phyloP scores from a whole-genome alignment of 208 protist species.

The Leishmania gerbilli region DNA sequence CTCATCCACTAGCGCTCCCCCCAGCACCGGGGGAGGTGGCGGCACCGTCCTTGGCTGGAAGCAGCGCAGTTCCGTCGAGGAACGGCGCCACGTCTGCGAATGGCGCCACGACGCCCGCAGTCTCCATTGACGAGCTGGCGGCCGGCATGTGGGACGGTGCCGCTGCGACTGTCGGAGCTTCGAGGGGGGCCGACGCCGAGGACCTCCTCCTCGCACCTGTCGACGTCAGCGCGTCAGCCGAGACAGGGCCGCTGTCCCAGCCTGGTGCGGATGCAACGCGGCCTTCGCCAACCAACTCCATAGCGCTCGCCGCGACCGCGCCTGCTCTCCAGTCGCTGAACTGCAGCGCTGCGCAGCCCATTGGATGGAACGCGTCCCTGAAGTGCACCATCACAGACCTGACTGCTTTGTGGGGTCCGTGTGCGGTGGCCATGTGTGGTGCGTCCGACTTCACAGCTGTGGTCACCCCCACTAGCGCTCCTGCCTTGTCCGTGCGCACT shows the following conservation, averaged over 20 bases:
- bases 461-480: not conserved
- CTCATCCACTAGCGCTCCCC: not conserved
- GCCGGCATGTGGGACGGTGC: not conserved
- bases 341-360: not conserved
- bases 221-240: not conserved
- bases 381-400: conserved; percentile 1
- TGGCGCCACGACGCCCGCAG: not conserved
- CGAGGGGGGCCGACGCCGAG: not conserved
- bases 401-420: not conserved
- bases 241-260: not conserved
- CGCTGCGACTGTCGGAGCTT: not conserved
- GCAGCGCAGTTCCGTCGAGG: not conserved
- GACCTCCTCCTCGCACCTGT: not conserved
- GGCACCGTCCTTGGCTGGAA: not conserved
- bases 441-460: not conserved
- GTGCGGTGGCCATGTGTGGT: not conserved
- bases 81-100: not conserved
- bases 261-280: not conserved
- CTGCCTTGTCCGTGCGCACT: not conserved
- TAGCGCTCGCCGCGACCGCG: not conserved
- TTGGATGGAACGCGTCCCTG: not conserved
- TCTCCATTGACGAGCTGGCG: not conserved
- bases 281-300: not conserved
- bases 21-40: not conserved
- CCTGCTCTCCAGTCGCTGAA: not conserved